Conservation (phyloP, 1,139 yeast genomes). For the Torulaspora globosa region DNA sequence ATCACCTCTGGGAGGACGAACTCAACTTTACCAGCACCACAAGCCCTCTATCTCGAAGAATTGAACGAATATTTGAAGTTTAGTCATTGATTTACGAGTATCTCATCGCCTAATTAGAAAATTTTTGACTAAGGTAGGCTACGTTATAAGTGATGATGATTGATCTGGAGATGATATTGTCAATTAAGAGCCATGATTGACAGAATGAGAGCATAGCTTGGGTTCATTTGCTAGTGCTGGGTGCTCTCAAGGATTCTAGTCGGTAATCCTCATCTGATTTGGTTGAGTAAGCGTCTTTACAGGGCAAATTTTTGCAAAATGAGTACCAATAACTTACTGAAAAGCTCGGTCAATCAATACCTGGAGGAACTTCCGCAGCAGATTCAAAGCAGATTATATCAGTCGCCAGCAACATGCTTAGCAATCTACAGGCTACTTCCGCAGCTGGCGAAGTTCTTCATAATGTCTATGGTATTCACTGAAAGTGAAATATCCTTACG, state of each 20-base stretch:
- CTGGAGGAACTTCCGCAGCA: slow-evolving; percentile 83
- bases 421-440: slow-evolving; percentile 87
- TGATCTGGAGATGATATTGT: neutral
- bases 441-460: slow-evolving; percentile 79
- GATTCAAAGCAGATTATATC: slow-evolving; percentile 73
- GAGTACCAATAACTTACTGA: slow-evolving; percentile 41
- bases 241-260: neutral
- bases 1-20: neutral
- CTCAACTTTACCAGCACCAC: neutral
- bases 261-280: neutral
- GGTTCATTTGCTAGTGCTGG: neutral
- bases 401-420: slow-evolving; percentile 87
- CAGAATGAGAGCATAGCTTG: slow-evolving; percentile 1
- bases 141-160: slow-evolving; percentile 1
- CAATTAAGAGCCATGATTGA: neutral
- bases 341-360: slow-evolving; percentile 81
- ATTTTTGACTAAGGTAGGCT: neutral
- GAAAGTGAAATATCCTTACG: slow-evolving; percentile 66
- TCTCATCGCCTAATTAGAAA: slow-evolving; percentile 7
- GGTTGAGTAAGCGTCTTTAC: neutral
- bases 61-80: neutral
- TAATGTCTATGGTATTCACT: slow-evolving; percentile 81
- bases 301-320: neutral
- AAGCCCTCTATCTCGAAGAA: neutral
- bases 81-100: slow-evolving; percentile 2